Evolutionary conservation across 202 grass and related monocot species (phyloP).

Genomic region (Zoysia matrella): DNA sequence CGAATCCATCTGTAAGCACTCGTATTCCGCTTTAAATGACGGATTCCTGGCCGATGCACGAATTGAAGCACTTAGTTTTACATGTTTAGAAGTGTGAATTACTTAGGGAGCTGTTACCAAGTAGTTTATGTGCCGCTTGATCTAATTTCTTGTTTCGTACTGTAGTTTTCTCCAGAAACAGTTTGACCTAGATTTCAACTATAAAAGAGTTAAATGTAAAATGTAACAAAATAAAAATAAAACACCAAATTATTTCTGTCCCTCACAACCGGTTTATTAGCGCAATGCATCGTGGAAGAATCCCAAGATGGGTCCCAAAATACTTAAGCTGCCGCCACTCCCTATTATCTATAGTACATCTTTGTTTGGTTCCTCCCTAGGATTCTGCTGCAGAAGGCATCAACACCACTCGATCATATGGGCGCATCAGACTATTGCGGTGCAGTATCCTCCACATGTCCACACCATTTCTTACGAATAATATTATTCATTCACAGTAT

Average conservation of each 20-base stretch:
- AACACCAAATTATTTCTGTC: background rate
- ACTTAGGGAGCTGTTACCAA: background rate
- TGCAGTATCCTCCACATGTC: conserved; percentile 26
- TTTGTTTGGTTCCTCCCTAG: conserved; percentile 47
- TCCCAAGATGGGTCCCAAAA: conserved; percentile 11
- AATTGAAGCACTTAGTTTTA: background rate
- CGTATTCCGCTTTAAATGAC: background rate
- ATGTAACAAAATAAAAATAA: background rate
- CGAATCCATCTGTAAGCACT: background rate
- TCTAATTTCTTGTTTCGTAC: background rate
- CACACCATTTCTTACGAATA: conserved; percentile 23
- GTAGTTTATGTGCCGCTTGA: background rate
- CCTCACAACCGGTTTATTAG: no score
- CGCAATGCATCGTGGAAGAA: background rate
- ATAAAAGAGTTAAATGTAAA: background rate
- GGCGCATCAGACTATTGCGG: conserved; percentile 24
- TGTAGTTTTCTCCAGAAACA: background rate
- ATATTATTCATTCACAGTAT: background rate
- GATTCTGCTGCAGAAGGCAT: conserved; percentile 48
- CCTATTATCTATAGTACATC: conserved; percentile 15
- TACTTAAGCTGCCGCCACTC: conserved; percentile 6
- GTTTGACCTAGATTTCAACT: conserved; percentile 6
- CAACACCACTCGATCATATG: background rate
- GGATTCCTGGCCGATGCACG: background rate
- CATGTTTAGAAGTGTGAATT: background rate